Evolutionary conservation across 2,329 filamentous ascomycete genomes (phyloP).

Genomic region (Nectriaceae sp.): DNA sequence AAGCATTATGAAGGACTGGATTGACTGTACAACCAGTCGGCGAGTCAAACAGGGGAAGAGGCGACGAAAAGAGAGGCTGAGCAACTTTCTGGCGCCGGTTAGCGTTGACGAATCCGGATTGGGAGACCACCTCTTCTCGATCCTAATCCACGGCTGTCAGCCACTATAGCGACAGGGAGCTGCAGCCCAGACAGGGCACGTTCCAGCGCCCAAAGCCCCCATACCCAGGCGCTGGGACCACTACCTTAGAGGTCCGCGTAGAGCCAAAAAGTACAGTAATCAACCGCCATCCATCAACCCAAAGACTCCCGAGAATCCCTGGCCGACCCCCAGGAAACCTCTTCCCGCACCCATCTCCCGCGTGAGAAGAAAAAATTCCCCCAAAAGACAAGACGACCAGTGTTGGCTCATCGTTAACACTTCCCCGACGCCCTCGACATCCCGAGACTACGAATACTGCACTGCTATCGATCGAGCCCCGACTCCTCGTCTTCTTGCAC

Average conservation of each 20-base stretch:
- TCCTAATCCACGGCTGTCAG: too few relatives aligned
- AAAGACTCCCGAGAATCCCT: background rate
- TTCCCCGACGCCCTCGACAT: slow-evolving; percentile 19
- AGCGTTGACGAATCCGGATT: background rate
- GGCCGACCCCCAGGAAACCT: background rate
- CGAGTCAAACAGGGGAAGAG: too few relatives aligned
- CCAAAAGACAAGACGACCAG: slow-evolving; percentile 26
- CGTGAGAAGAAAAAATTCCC: slow-evolving; percentile 21
- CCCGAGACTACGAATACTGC: too few relatives aligned
- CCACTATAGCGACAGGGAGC: too few relatives aligned
- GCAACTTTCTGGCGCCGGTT: too few relatives aligned
- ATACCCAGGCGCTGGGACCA: background rate
- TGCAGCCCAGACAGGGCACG: background rate
- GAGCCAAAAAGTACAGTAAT: background rate
- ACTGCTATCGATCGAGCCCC: too few relatives aligned
- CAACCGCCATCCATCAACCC: background rate
- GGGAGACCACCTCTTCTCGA: too few relatives aligned
- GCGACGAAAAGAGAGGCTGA: too few relatives aligned
- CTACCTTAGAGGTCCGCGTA: background rate
- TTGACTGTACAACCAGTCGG: too few relatives aligned
- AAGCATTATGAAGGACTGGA: too few relatives aligned
- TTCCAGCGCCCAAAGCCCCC: background rate
- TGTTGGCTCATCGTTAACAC: slow-evolving; percentile 29
- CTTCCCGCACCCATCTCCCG: slow-evolving; percentile 14
- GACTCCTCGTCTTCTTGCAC: too few relatives aligned